Evolutionary conservation across 2,329 filamentous ascomycete genomes (phyloP).

Genomic region (Lachnellula arida): DNA sequence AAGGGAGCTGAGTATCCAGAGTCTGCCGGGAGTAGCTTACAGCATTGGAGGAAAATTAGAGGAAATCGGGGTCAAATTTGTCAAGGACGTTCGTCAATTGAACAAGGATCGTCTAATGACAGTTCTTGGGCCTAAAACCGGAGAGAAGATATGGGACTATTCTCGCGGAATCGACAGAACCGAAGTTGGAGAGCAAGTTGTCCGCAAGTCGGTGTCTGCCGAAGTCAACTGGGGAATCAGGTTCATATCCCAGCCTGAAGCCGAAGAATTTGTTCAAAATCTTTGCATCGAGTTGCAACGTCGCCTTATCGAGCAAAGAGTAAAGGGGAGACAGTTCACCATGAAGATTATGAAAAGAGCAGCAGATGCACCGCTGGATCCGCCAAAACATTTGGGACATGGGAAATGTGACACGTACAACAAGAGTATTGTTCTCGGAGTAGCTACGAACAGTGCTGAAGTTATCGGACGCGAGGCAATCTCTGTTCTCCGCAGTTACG

Average conservation of each 20-base stretch:
- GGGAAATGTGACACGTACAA: slow-evolving; percentile 94
- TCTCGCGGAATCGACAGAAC: slow-evolving; percentile 79
- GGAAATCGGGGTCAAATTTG: slow-evolving; percentile 74
- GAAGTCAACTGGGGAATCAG: slow-evolving; percentile 98
- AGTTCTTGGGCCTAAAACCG: slow-evolving; percentile 83
- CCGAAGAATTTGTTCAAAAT: slow-evolving; percentile 84
- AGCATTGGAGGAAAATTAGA: slow-evolving; percentile 85
- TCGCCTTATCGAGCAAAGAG: slow-evolving; percentile 73
- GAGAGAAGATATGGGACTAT: slow-evolving; percentile 86
- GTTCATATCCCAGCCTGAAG: slow-evolving; percentile 87
- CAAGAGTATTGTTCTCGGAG: slow-evolving; percentile 77
- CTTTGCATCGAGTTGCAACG: slow-evolving; percentile 81
- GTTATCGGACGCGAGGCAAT: slow-evolving; percentile 76
- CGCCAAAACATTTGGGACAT: slow-evolving; percentile 89
- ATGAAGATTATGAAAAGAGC: slow-evolving; percentile 93
- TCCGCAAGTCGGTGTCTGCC: slow-evolving; percentile 91
- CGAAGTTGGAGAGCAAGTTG: slow-evolving; percentile 79
- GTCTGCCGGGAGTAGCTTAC: slow-evolving; percentile 86
- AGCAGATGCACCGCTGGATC: slow-evolving; percentile 81
- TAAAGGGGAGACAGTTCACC: slow-evolving; percentile 83
- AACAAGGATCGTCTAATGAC: slow-evolving; percentile 71
- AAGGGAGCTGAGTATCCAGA: slow-evolving; percentile 69
- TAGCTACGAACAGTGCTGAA: slow-evolving; percentile 73
- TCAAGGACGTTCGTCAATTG: slow-evolving; percentile 75
- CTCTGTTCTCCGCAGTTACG: slow-evolving; percentile 75